Base-by-base conservation (phyloP, 163 green algal species). In the Chlamydomonas reinhardtii region DNA sequence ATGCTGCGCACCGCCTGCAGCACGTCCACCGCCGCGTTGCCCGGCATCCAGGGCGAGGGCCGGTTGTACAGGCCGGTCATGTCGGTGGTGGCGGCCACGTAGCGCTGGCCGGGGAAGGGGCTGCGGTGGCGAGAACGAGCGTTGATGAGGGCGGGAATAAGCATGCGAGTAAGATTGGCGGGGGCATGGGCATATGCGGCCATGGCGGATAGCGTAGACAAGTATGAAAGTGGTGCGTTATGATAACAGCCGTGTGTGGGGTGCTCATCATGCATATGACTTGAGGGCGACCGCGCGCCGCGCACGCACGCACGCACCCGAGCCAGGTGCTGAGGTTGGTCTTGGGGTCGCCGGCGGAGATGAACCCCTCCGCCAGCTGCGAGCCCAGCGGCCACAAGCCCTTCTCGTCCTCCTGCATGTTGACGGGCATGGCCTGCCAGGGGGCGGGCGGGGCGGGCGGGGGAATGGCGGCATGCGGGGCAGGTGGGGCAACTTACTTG, bases 51-150 rank as follows among this genome's bases (percentile, higher is more conserved):
- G 32, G 48, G 35, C 14, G 39, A 68, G 32, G 76, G 76, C 2
- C 76, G 61, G 62, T 84, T 84, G 76, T 84, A 84, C 35, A 84
- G 59, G 37, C 76, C 76, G 19, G 76, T 59, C 35, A 84, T 74
- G 32, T 48, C 64, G 15, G 62, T 71, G 34, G 59, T 35, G 34
- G 59, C 34, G 61, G 62, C 61, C 15, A 59, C 64, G 64, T 84
- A 75, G 48, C 48, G 48, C 48, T 19, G 48, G 48, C 48, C 48
- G 48, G 48, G 12, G 48, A 22, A 15, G 37, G 17, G 48, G 54
- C 17, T 24, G n/a, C 34, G 43, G n/a, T 52, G 48, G 12, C 12
- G 48, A 14, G 39, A 48, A n/a, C 43, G 43, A 54, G 43, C 8
- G 43, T 11, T 6, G 43, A 11, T 11, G 43, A 54, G 43, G 43